Percentiles rank a stretch among this genome's conserved stretches.
phyloP scores from a whole-genome alignment of 2,329 filamentous ascomycete genomes.

The Fulvia fulva region DNA sequence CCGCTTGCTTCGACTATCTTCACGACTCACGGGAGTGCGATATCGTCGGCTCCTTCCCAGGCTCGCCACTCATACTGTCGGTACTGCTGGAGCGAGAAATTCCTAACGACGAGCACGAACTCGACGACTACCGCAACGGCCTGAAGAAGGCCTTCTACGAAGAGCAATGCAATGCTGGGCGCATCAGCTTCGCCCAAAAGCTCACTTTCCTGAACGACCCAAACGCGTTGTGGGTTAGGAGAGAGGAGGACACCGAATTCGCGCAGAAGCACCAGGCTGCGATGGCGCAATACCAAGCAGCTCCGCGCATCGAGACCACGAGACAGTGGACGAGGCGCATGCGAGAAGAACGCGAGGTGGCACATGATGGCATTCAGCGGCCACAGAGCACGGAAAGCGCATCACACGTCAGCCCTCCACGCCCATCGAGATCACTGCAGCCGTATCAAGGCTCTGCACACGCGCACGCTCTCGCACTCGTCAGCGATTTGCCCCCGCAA shows the following conservation, averaged over 20 bases:
- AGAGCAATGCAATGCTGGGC: neutral
- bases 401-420: neutral
- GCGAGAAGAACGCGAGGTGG: neutral
- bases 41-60: neutral
- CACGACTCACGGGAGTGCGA: neutral
- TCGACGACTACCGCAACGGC: neutral
- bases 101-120: neutral
- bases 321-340: neutral
- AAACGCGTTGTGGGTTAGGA: neutral
- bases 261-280: neutral
- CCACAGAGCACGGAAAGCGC: neutral
- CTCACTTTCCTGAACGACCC: neutral
- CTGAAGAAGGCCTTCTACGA: neutral
- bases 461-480: neutral
- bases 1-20: neutral
- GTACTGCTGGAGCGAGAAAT: neutral
- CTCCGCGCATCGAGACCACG: neutral
- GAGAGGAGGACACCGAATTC: neutral
- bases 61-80: neutral
- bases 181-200: neutral
- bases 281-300: neutral
- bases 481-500: neutral
- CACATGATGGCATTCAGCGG: neutral
- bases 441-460: neutral
- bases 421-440: neutral